phyloP scores from a whole-genome alignment of 441 rosid genomes.

The Gossypium davidsonii region DNA sequence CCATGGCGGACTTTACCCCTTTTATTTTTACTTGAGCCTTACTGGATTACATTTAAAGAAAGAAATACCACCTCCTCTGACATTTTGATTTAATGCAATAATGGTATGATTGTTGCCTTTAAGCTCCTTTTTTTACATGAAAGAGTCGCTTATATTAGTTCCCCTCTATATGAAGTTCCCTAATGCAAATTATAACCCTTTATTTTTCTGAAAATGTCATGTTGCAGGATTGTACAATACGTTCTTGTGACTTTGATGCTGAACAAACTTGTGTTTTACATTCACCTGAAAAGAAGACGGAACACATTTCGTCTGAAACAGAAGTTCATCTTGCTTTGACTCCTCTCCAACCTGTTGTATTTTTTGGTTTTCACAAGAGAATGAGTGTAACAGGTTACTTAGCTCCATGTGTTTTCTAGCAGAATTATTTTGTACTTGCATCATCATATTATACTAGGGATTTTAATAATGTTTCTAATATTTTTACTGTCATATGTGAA shows the following conservation, averaged over 20 bases:
- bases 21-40: not conserved
- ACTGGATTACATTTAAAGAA: not conserved
- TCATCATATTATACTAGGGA: not conserved
- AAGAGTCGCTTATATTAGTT: not conserved
- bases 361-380: conserved; percentile 85
- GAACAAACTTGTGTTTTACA: conserved; percentile 96
- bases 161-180: not conserved
- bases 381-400: conserved; percentile 96
- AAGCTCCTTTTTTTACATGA: not conserved
- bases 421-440: not conserved
- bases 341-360: conserved; percentile 92
- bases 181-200: not conserved
- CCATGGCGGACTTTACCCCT: not conserved
- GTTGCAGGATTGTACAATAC: conserved; percentile 89
- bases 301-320: conserved; percentile 63
- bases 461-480: conserved; percentile 16
- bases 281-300: conserved; percentile 90
- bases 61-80: not conserved
- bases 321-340: conserved; percentile 98
- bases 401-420: not conserved
- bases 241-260: conserved; percentile 93
- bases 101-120: not conserved
- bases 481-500: conserved; percentile 31
- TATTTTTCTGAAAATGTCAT: not conserved
- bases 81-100: not conserved